phyloP scores from a whole-genome alignment of 192 early-diverging fungal species.

The Diversispora eburnea region DNA sequence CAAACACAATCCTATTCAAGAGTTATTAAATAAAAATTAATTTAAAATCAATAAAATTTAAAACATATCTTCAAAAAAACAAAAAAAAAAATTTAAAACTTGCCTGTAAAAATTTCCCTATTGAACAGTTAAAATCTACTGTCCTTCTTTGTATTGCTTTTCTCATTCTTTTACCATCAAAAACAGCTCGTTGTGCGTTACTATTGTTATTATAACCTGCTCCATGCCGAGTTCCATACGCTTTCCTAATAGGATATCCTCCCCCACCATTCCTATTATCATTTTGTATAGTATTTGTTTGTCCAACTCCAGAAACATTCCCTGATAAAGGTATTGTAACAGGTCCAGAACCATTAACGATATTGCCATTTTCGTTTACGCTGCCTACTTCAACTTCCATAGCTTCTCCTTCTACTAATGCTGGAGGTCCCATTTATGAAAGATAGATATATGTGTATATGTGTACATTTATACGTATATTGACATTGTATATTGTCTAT shows the following conservation, averaged over 20 bases:
- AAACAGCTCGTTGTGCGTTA: constrained; percentile 29
- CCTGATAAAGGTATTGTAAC: too few relatives aligned
- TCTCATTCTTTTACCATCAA: constrained; percentile 77
- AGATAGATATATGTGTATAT: too few relatives aligned
- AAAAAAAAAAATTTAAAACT: constrained; percentile 29
- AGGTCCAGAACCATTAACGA: too few relatives aligned
- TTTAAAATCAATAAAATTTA: background rate
- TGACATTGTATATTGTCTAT: too few relatives aligned
- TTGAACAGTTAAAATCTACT: constrained; percentile 86
- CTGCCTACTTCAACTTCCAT: too few relatives aligned
- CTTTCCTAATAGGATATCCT: background rate
- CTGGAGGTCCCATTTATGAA: too few relatives aligned
- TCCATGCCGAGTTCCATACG: background rate
- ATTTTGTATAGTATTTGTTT: too few relatives aligned
- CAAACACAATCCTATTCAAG: constrained; percentile 49
- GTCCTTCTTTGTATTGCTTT: constrained; percentile 90
- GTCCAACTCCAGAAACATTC: too few relatives aligned
- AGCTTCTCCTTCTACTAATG: too few relatives aligned
- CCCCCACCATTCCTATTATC: background rate
- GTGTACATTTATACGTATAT: too few relatives aligned
- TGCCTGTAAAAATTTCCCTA: constrained; percentile 76
- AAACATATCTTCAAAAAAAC: too few relatives aligned
- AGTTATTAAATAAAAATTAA: background rate
- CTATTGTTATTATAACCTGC: constrained; percentile 7
- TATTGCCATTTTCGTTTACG: too few relatives aligned